These are phyloP conservation scores for Yamadazyma dendronema DNA, from an alignment of 1,139 yeast species.

Conservation along the genomic window DNA sequence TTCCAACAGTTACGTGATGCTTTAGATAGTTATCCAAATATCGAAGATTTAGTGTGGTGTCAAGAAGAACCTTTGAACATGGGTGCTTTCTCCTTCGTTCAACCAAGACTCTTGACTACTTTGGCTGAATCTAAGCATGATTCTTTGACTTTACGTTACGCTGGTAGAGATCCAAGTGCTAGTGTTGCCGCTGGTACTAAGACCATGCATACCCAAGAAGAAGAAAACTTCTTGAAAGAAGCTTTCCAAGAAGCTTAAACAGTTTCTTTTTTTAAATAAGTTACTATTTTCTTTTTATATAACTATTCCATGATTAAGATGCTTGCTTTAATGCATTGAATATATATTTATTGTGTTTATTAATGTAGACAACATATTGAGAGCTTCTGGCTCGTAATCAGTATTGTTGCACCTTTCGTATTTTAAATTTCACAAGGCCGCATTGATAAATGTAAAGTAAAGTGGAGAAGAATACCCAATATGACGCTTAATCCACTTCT, in stretches of 20 bases:
- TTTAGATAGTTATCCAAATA: constrained; percentile 73
- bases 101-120: constrained; percentile 79
- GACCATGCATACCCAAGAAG: constrained; percentile 84
- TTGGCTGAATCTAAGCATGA: constrained; percentile 71
- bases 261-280: neutral
- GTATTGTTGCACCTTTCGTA: no score
- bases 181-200: constrained; percentile 98
- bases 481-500: constrained; percentile 17
- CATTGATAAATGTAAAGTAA: neutral
- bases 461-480: neutral
- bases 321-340: constrained; percentile 6
- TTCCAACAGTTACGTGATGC: constrained; percentile 88
- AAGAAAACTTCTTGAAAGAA: constrained; percentile 78
- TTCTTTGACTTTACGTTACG: constrained; percentile 67
- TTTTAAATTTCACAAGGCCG: no score
- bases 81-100: constrained; percentile 81
- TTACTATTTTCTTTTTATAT: neutral
- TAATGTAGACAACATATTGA: no score
- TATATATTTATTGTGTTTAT: constrained; percentile 7
- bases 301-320: no score
- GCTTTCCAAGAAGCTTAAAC: constrained; percentile 62
- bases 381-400: no score
- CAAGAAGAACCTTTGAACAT: constrained; percentile 99
- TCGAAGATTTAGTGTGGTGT: constrained; percentile 91
- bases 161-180: constrained; percentile 98